Base-by-base conservation (phyloP, 257 asterid species). In the Prunella vulgaris region DNA sequence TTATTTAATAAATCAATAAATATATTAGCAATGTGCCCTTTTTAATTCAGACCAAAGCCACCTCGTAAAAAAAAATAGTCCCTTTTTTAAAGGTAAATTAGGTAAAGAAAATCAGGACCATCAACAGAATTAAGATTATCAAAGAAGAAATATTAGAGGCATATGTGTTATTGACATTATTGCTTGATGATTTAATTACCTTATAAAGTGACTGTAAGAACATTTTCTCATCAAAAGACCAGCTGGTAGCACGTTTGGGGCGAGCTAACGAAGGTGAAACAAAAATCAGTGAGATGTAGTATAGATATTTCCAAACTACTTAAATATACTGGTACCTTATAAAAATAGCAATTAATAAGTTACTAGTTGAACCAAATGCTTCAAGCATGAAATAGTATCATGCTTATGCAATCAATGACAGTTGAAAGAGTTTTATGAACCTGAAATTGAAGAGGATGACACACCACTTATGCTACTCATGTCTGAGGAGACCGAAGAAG, bases 191-290 rank as follows among this genome's bases (percentile, higher is more conserved):
- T 63, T 52, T 5, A 27, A 35, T 71, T 84, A 94, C 99, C 99
- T 91, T 94, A 78, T 86, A 84, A 68, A 94, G 90, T 35, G 99
- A 82, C 77, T 89, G 97, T 32, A 94, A 40, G 70, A 94, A 77
- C 66, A 71, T 69, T 78, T 82, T 94, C 79, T 89, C 99, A 71
- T 94, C 99, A 73, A 94, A 86, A 60, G 83, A 82, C 89, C 89
- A 87, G 84, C 86, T 75, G 84, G 79, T 66, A 71, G 61, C 38
- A 74, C 90, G 86, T 81, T 85, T 89, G 56, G 69, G 66, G 76
- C 79, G 75, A 83, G 85, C 99, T 94, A 74, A 68, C 44, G 74
- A 79, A 68, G 40, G 66, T 10, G 72, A 64, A 60, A 65, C 42
- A 73, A 73, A 71, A 64, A 61, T 21, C 77, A 61, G 53, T 63